phyloP scores from a whole-genome alignment of 2,329 filamentous ascomycete species.

The Pseudopyrenochaeta lycopersici region DNA sequence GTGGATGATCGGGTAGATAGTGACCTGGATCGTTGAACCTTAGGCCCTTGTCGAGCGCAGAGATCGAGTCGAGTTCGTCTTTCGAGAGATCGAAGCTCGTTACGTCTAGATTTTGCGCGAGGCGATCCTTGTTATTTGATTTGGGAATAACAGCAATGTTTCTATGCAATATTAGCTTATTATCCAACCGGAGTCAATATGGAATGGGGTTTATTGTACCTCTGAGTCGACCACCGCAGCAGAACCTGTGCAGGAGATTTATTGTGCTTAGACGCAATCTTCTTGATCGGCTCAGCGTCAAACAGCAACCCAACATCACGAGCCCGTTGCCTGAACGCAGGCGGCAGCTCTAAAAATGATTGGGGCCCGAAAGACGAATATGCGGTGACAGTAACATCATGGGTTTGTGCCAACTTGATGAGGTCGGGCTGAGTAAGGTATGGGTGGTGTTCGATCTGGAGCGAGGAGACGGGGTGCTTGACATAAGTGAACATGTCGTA shows the following conservation, averaged over 20 bases:
- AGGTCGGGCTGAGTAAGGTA: slow-evolving; percentile 25
- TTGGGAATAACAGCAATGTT: slow-evolving; percentile 34
- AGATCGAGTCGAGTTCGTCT: slow-evolving; percentile 33
- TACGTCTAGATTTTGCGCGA: slow-evolving; percentile 44
- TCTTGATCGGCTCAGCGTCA: slow-evolving; percentile 71
- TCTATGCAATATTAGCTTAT: slow-evolving; percentile 6
- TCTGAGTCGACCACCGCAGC: slow-evolving; percentile 80
- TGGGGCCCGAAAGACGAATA: slow-evolving; percentile 50
- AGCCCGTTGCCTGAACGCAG: slow-evolving; percentile 72
- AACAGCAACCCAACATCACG: slow-evolving; percentile 72
- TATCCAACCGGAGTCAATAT: slow-evolving; percentile 52
- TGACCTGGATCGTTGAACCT: slow-evolving; percentile 44
- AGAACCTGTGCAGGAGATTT: slow-evolving; percentile 82
- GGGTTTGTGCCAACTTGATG: slow-evolving; percentile 23
- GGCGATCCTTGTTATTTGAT: slow-evolving; percentile 29
- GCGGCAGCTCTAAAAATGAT: slow-evolving; percentile 74
- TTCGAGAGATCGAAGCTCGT: slow-evolving; percentile 31
- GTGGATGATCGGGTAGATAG: slow-evolving; percentile 33
- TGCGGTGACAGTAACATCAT: slow-evolving; percentile 28
- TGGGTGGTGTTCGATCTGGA: slow-evolving; percentile 33
- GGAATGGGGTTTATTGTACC: slow-evolving; percentile 35
- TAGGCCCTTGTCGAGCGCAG: slow-evolving; percentile 45
- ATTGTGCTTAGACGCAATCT: slow-evolving; percentile 72
- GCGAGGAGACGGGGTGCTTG: slow-evolving; percentile 20
- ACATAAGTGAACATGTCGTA: slow-evolving; percentile 62